Evolutionary conservation across 768 basidiomycete genomes (phyloP), one percentile per base, ranked within the genome.

Genomic region (Pleurotus giganteus): DNA sequence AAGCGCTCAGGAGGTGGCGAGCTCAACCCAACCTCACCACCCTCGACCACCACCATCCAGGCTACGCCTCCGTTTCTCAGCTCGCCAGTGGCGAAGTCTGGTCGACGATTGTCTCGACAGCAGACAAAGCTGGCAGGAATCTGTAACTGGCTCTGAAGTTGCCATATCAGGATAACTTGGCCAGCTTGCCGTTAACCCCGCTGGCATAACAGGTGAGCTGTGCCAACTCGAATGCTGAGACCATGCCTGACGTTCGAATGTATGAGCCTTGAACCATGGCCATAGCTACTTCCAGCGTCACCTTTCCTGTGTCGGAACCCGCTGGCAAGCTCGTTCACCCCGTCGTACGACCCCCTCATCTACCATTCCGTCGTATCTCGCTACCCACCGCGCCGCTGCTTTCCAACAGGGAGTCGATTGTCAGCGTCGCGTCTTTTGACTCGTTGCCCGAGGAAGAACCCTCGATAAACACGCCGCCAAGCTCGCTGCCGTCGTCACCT

Each of bases 381-480:
- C 68, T 88, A 49, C 77, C 83, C 52, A 73, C 80, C 34, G 66
- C 79, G 54, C 76, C 84, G 12, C 78, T 76, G 44, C 60, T 77
- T 7, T 65, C 78, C 9, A 74, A 87, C 58, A 72, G 88, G 32
- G 79, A 85, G 39, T 90, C 89, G 0, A 76, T 88, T 9, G 80
- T 79, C 45, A 91, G 88, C 66, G 74, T 89, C 15, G 76, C 83
- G 4, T 91, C 91, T 0, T 84, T 87, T 61, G 88, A 89, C 56
- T 90, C 89, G 0, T 71, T 87, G 7, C 75, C 80, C 3, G 88
- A 89, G 63, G 79, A 80, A 54, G 68, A 68, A 32, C 68, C 60
- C 21, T 58, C 60, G 44, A 63, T 61, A 32, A 55, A 63, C 19
- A 43, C 64, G 29, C 49, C 66, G 56, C 74, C 73, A 53, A 71